phyloP scores from a whole-genome alignment of 2,329 filamentous ascomycete genomes.

The Pyricularia pennisetigena region DNA sequence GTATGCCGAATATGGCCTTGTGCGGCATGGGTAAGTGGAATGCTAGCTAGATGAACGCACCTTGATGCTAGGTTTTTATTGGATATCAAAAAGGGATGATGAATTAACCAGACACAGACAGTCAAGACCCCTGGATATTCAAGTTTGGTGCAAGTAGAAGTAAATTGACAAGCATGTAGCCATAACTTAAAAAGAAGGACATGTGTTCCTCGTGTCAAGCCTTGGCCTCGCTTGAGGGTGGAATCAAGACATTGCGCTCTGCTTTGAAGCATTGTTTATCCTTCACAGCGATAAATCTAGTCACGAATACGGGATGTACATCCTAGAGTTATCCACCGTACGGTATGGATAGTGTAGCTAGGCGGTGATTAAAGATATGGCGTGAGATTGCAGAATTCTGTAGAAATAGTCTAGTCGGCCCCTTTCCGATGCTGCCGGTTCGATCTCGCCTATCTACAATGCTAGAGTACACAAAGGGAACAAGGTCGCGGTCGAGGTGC shows the following conservation, averaged over 20 bases:
- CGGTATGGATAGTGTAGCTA: neutral
- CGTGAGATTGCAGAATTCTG: neutral
- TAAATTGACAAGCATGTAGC: neutral
- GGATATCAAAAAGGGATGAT: neutral
- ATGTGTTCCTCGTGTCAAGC: neutral
- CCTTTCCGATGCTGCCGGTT: neutral
- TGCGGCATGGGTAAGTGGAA: neutral
- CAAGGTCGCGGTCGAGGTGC: constrained; percentile 10
- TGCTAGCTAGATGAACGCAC: neutral
- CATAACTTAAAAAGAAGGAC: neutral
- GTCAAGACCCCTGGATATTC: neutral
- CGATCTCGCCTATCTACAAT: constrained; percentile 53
- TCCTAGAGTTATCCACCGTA: neutral
- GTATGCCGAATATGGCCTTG: neutral
- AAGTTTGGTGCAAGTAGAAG: neutral
- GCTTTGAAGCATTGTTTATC: neutral
- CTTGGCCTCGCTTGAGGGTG: neutral
- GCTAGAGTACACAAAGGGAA: constrained; percentile 57
- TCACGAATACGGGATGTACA: neutral
- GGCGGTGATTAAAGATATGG: neutral
- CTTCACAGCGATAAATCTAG: neutral
- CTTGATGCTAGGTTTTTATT: neutral
- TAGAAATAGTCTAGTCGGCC: constrained; percentile 1
- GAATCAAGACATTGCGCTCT: neutral
- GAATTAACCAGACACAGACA: neutral